Evolutionary conservation across 2,329 filamentous ascomycete species (phyloP), one percentile per base, ranked within the genome.

Genomic region (Dothideomycetes sp.): DNA sequence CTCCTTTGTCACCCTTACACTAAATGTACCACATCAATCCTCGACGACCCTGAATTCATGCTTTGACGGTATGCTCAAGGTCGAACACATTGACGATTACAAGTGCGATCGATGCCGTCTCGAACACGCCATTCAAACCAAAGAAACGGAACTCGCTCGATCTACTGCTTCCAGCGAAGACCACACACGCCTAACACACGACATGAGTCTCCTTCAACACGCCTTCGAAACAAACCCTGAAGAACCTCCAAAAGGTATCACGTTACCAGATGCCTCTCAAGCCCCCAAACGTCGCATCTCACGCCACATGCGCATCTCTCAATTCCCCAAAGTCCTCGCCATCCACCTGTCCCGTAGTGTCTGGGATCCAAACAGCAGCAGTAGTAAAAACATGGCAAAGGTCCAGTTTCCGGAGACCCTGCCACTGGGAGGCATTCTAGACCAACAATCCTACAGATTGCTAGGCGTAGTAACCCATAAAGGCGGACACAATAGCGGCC

Each of bases 81-180:
- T 85, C 0, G 91, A 98, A 61, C 82, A 87, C 58, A 95, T 98
- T 49, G 89, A 96, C 48, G 91, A 94, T 58, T 98, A 93, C 69
- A 88, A 84, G 51, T 98, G 91, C 64, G 91, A 95, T 53, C 84
- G 80, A 63, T 98, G 91, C 57, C 78, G 87, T 16, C 70, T 98
- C n/a, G 64, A 84, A 30, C 83, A 94, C 59, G 87, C 87, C 4
- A 65, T 84, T 39, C 68, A 78, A 20, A 61, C 66, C 23, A 73
- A 65, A 41, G 69, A 74, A 3, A 69, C 60, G 16, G 42, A 54
- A 3, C 74, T 75, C 0, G 74, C 57, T 4, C 49, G 50, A 11
- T 35, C 41, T 1, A 33, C 39, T 7, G 22, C 16, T 46, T 53
- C 1, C 48, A n/a, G n/a, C n/a, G 46, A 15, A 41, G 53, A 16